Conservation (phyloP, 805 yeast genomes). For the Metschnikowia continentalis region DNA sequence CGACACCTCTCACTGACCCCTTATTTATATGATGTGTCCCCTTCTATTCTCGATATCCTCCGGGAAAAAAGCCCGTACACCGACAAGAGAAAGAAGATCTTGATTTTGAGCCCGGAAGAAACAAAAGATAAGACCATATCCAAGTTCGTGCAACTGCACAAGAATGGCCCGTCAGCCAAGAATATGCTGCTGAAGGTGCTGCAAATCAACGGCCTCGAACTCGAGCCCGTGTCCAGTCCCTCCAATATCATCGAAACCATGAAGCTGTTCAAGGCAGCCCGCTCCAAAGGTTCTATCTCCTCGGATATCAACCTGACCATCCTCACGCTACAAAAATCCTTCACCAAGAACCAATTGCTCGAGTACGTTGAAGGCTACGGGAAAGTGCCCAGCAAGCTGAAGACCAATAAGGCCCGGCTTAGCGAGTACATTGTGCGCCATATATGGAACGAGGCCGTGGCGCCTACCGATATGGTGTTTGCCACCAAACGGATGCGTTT, state of each 20-base stretch:
- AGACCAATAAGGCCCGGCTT: slow-evolving; percentile 15
- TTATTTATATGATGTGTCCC: neutral
- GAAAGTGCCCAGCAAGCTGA: neutral
- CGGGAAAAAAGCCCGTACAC: slow-evolving; percentile 1
- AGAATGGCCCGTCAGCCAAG: neutral
- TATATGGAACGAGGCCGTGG: slow-evolving; percentile 34
- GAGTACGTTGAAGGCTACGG: slow-evolving; percentile 8
- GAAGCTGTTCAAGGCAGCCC: slow-evolving; percentile 6
- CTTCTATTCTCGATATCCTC: slow-evolving; percentile 7
- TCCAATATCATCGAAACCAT: slow-evolving; percentile 2
- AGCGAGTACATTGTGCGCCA: slow-evolving; percentile 27
- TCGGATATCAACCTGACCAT: slow-evolving; percentile 7
- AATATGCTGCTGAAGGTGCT: neutral
- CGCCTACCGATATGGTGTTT: slow-evolving; percentile 23
- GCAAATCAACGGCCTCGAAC: slow-evolving; percentile 1
- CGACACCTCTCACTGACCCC: slow-evolving; percentile 4
- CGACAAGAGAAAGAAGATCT: slow-evolving; percentile 8
- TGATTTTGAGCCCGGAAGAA: slow-evolving; percentile 16
- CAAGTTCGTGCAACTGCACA: slow-evolving; percentile 1
- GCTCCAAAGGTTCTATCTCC: neutral
- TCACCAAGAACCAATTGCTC: slow-evolving; percentile 14
- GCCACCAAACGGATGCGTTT: slow-evolving; percentile 31
- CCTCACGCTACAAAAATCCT: slow-evolving; percentile 8
- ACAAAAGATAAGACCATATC: slow-evolving; percentile 14
- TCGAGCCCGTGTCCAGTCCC: neutral